A percentile compares a stretch with the other conserved stretches of the same genome.
Conservation (phyloP, 2,329 filamentous ascomycete genomes). For the Colletotrichum lentis region DNA sequence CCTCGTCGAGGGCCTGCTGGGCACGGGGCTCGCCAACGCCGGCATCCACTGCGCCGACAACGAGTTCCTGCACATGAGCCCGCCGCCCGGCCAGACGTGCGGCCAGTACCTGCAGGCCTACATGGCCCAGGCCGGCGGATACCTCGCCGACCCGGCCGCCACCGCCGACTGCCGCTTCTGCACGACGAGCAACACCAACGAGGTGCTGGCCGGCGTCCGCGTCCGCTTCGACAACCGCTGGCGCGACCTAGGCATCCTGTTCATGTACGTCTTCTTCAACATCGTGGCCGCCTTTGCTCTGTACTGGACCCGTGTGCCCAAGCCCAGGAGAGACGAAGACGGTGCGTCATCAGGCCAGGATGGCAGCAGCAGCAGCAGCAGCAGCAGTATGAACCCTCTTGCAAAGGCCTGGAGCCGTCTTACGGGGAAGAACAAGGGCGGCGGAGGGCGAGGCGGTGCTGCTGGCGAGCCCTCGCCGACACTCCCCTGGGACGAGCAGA, state of each 20-base stretch:
- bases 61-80: constrained; percentile 70
- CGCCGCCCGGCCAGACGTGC: constrained; percentile 63
- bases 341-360: constrained; percentile 1
- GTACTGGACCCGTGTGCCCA: constrained; percentile 62
- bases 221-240: constrained; percentile 60
- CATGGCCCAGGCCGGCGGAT: constrained; percentile 57
- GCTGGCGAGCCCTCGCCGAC: neutral
- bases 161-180: constrained; percentile 40
- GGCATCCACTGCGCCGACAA: constrained; percentile 67
- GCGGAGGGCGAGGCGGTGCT: neutral
- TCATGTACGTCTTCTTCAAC: constrained; percentile 65
- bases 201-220: constrained; percentile 42
- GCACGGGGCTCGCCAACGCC: constrained; percentile 69
- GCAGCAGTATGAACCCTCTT: neutral
- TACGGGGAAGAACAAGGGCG: neutral
- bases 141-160: constrained; percentile 53
- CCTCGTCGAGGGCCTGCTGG: constrained; percentile 71
- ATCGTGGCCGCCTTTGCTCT: constrained; percentile 59
- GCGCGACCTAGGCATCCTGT: constrained; percentile 66
- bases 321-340: constrained; percentile 44
- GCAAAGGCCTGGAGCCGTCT: neutral
- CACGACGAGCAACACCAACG: constrained; percentile 28
- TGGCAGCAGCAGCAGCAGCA: too few species aligned
- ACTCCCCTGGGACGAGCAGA: neutral
- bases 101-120: constrained; percentile 61